phyloP scores from a whole-genome alignment of 768 basidiomycete genomes.

The Calocybe gangraenosa region DNA sequence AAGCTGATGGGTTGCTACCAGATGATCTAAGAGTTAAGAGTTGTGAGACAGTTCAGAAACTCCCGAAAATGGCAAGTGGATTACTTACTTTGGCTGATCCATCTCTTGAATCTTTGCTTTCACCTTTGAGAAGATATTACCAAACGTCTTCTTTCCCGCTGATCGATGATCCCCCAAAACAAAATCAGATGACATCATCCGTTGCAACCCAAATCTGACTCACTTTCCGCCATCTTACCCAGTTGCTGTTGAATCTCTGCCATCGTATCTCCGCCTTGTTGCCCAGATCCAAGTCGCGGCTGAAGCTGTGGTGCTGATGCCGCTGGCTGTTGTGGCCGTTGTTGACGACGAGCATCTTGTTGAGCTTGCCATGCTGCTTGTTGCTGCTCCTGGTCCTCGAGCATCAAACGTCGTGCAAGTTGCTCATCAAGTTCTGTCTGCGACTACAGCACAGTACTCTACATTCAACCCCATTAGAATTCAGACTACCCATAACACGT shows the following conservation, averaged over 20 bases:
- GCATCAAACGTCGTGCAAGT: constrained; percentile 65
- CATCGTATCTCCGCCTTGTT: constrained; percentile 40
- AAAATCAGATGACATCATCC: too few species aligned
- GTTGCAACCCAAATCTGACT: constrained; percentile 22
- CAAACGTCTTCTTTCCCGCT: constrained; percentile 81
- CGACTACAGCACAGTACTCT: constrained; percentile 33
- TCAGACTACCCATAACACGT: too few species aligned
- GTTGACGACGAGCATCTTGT: constrained; percentile 14
- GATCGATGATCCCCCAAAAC: background rate
- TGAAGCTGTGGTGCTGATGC: constrained; percentile 13
- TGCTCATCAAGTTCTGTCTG: constrained; percentile 79
- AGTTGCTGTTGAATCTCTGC: constrained; percentile 73
- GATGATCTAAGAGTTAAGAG: background rate
- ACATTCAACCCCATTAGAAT: too few species aligned
- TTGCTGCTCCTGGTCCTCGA: constrained; percentile 53
- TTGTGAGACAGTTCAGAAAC: background rate
- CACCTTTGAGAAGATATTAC: constrained; percentile 66
- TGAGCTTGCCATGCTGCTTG: constrained; percentile 32
- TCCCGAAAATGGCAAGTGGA: background rate
- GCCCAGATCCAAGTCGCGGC: constrained; percentile 10
- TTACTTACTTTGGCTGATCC: constrained; percentile 47
- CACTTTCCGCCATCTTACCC: constrained; percentile 75
- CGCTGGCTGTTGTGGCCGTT: constrained; percentile 5
- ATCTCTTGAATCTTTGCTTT: constrained; percentile 83
- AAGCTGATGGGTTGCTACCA: constrained; percentile 8